Percentiles rank a stretch among this genome's conserved stretches.
Conservation (phyloP, 495 filamentous ascomycete genomes). For the Parmelia sp. region DNA sequence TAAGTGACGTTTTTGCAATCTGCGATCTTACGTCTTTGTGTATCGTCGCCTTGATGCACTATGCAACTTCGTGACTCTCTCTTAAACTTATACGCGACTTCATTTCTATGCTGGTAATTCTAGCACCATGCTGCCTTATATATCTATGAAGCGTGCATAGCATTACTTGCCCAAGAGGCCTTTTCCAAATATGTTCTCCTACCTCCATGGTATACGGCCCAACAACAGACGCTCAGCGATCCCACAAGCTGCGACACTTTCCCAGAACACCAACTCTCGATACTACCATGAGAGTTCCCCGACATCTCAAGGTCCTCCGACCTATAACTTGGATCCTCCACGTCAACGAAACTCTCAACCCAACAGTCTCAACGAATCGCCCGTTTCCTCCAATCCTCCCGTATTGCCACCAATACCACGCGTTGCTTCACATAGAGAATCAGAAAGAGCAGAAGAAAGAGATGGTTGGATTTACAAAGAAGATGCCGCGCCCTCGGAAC, state of each 20-base stretch:
- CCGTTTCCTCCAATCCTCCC: conserved; percentile 33
- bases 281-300: conserved; percentile 10
- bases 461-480: background rate
- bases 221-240: conserved; percentile 32
- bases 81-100: background rate
- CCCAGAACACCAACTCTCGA: conserved; percentile 8
- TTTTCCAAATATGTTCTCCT: conserved; percentile 32
- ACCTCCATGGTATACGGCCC: conserved; percentile 32
- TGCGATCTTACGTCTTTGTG: background rate
- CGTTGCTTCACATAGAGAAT: conserved; percentile 31
- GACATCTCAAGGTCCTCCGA: conserved; percentile 5
- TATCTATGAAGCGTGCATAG: background rate
- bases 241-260: conserved; percentile 21
- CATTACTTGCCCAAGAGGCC: conserved; percentile 13
- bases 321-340: conserved; percentile 6
- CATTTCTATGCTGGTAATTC: background rate
- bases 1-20: conserved; percentile 6
- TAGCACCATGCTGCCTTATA: background rate
- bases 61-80: background rate
- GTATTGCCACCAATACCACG: conserved; percentile 38
- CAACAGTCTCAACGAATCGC: conserved; percentile 22
- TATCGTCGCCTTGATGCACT: background rate
- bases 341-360: conserved; percentile 14
- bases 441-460: background rate
- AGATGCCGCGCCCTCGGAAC: background rate